A percentile compares a stretch with the other conserved stretches of the same genome.
Evolutionary conservation across 495 filamentous ascomycete species (phyloP).

Genomic region (Penicillium macrosclerotiorum): DNA sequence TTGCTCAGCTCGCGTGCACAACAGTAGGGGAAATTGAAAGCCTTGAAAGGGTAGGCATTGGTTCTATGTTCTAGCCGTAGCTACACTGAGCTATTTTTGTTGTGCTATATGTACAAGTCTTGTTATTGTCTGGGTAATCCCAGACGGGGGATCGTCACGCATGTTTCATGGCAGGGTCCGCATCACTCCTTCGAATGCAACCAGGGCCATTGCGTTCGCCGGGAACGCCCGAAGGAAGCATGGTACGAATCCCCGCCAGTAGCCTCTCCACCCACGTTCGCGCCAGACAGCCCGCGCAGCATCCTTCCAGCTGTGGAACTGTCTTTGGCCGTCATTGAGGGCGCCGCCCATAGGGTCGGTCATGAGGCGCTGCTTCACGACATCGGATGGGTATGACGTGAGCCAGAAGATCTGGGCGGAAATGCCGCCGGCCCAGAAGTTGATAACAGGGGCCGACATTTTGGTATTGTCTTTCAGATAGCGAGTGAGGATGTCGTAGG

Average conservation of each 20-base stretch:
- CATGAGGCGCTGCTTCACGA: slow-evolving; percentile 98
- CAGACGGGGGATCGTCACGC: neutral
- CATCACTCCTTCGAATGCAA: slow-evolving; percentile 94
- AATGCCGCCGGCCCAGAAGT: slow-evolving; percentile 96
- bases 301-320: slow-evolving; percentile 74
- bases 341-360: slow-evolving; percentile 78
- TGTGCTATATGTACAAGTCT: slow-evolving; percentile 6
- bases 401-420: slow-evolving; percentile 94
- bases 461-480: slow-evolving; percentile 61
- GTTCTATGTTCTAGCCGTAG: neutral
- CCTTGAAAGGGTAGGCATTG: too few relatives aligned
- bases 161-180: slow-evolving; percentile 58
- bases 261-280: slow-evolving; percentile 73
- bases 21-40: too few relatives aligned
- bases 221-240: slow-evolving; percentile 95
- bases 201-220: slow-evolving; percentile 89
- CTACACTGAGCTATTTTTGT: neutral
- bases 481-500: slow-evolving; percentile 79
- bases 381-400: slow-evolving; percentile 86
- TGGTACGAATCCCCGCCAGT: slow-evolving; percentile 91
- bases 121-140: neutral
- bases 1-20: too few relatives aligned
- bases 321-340: slow-evolving; percentile 63
- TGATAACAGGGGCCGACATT: slow-evolving; percentile 76
- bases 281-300: slow-evolving; percentile 74